Conservation (phyloP, 441 rosid genomes). For the Gossypium trilobum region DNA sequence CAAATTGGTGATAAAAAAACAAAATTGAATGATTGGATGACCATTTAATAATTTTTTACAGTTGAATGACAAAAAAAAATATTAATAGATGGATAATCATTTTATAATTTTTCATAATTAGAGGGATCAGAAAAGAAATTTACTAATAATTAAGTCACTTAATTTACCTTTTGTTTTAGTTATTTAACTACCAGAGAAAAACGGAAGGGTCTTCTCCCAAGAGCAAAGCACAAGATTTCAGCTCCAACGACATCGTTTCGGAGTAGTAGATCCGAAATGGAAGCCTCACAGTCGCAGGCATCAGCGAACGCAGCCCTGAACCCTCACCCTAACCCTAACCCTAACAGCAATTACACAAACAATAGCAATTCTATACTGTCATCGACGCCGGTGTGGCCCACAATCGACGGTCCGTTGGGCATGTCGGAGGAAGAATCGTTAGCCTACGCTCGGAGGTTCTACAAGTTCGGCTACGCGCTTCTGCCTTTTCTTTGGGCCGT, state of each 20-base stretch:
- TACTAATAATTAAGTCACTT: too few species aligned
- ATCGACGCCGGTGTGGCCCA: conserved; percentile 72
- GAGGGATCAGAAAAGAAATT: too few species aligned
- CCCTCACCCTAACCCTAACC: conserved; percentile 21
- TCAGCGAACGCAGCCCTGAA: conserved; percentile 9
- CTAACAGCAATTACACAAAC: conserved; percentile 9
- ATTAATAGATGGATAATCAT: too few species aligned
- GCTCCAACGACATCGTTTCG: conserved; percentile 17
- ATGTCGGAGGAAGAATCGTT: conserved; percentile 79
- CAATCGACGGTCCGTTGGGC: conserved; percentile 82
- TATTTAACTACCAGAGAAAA: background rate
- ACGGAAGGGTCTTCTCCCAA: background rate
- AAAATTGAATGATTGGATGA: too few species aligned
- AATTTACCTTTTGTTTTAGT: background rate
- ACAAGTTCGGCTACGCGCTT: conserved; percentile 72
- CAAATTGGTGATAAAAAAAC: too few species aligned
- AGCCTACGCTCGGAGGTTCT: conserved; percentile 71
- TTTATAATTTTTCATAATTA: too few species aligned
- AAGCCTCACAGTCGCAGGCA: conserved; percentile 43
- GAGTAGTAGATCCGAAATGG: conserved; percentile 31
- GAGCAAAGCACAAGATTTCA: background rate
- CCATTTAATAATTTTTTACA: too few species aligned
- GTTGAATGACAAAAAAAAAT: too few species aligned
- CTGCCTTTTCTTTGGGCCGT: conserved; percentile 92
- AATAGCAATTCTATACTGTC: conserved; percentile 29